phyloP scores from a whole-genome alignment of 805 yeast species.

The Saccharomycopsis synnaedendra region DNA sequence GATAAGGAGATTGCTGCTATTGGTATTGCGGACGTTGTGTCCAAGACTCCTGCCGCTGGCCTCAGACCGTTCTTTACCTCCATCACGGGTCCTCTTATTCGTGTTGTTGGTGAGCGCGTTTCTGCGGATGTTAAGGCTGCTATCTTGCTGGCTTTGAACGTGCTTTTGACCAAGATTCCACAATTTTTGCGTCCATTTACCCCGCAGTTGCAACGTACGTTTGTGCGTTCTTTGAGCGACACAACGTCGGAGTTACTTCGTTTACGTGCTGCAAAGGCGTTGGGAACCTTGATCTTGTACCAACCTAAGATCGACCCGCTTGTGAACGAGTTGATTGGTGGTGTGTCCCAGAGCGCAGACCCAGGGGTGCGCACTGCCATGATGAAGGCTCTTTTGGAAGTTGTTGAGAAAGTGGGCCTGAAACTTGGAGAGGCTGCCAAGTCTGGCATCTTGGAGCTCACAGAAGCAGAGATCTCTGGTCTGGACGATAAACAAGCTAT shows the following conservation, averaged over 20 bases:
- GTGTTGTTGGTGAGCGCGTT: constrained; percentile 95
- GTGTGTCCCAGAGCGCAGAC: constrained; percentile 56
- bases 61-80: constrained; percentile 84
- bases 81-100: constrained; percentile 93
- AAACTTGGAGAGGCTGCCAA: constrained; percentile 70
- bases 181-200: constrained; percentile 87
- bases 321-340: constrained; percentile 69
- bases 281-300: constrained; percentile 77
- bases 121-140: constrained; percentile 88
- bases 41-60: constrained; percentile 71
- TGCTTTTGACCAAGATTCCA: constrained; percentile 72
- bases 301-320: constrained; percentile 94
- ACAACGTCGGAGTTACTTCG: constrained; percentile 61
- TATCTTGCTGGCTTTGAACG: constrained; percentile 76
- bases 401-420: constrained; percentile 66
- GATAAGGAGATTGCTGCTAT: constrained; percentile 80
- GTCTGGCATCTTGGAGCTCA: constrained; percentile 52
- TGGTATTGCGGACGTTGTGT: constrained; percentile 80
- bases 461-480: constrained; percentile 55
- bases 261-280: constrained; percentile 76
- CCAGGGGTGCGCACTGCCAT: constrained; percentile 74
- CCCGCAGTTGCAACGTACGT: constrained; percentile 96
- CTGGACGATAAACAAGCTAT: constrained; percentile 53
- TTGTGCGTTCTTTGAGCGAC: constrained; percentile 84
- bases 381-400: constrained; percentile 75